Base-by-base conservation (phyloP, 1,284 basidiomycete species). In the Agroathelia rolfsii region DNA sequence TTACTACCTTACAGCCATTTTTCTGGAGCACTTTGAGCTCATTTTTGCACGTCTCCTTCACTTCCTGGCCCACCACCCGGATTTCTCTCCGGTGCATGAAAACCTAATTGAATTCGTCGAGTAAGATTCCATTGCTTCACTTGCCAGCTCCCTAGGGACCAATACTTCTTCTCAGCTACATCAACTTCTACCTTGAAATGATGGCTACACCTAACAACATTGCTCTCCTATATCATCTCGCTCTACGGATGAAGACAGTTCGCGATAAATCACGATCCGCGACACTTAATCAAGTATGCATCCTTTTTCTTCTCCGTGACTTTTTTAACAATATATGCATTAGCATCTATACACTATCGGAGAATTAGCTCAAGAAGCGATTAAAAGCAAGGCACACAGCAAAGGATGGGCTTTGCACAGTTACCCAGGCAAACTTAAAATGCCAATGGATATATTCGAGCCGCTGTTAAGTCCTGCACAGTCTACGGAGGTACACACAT, bases 11-110 rank as follows among this genome's bases (percentile, higher is more conserved):
- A n/a, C 47, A 75, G 78, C 64, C n/a, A 47, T 72, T 15, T 68
- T 72, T 24, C 61, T 89, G 6, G 65, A 76, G 15, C 58, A 75
- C 28, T 70, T 94, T 36, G 94, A 97, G 50, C 61, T 81, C 37
- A 73, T 82, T 1, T 85, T 97, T 45, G 75, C 92, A 19, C 78
- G 92, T 4, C 59, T 97, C 10, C 63, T 98, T 4, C 85, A 94
- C 49, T 55, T 94, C 1, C 64, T 98, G 2, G 85, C 92, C 0
- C 90, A 95, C 51, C 94, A 98, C 56, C 93, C 94, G 2, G 94
- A 98, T 55, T 90, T 92, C 48, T 65, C 62, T 27, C 59, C 64
- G 13, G 59, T 60, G 4, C 66, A 72, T 25, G 76, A 79, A 30
- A 72, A 72, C 19, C 52, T 89, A 16, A 64, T 75, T 27, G 81